Base-by-base conservation (phyloP, 306 rosid genomes). In the Macrotyloma uniflorum region DNA sequence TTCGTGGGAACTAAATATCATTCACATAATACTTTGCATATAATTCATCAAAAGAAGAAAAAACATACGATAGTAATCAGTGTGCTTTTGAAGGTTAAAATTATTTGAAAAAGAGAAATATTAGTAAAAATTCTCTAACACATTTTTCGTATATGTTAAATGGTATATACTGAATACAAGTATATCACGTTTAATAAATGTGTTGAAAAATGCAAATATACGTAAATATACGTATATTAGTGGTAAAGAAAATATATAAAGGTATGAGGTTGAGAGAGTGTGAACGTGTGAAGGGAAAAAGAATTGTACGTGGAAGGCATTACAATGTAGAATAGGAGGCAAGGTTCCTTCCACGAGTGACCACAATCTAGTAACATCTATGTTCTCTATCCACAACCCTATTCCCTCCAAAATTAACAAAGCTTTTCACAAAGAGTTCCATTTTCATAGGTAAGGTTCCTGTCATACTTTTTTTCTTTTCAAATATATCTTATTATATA, bases 301-400 rank as follows among this genome's bases (percentile, higher is more conserved):
- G 16, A 55, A 43, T n/a, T 59, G 43, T 9, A 16, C 58, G 35
- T 58, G 36, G 47, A 42, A 6, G 23, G 64, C 79, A 74, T 24
- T 59, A 61, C 32, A 75, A 75, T 43, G 13, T 28, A 19, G 30
- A 73, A 73, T 55, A 58, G 30, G 3, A 58, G 6, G 14, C 4
- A 23, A 55, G 67, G 78, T 73, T 73, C 77, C 16, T 5, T 57
- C 78, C 69, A 23, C 0, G 68, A 55, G 78, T 73, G 67, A 74
- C 78, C 69, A 57, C 68, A 58, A 40, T 73, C 54, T 5, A 40
- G n/a, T 57, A 58, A 74, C 79, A 74, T 74, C 79, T n/a, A 46
- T 46, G 24, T 62, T 62, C 49, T 62, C 79, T 46, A 32, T 75
- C 19, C 38, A 46, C 19, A 45, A 75, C 70, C 22, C 5, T 62